Evolutionary conservation across 2,329 filamentous ascomycete species (phyloP).

Genomic region (Tolypocladium inflatum): DNA sequence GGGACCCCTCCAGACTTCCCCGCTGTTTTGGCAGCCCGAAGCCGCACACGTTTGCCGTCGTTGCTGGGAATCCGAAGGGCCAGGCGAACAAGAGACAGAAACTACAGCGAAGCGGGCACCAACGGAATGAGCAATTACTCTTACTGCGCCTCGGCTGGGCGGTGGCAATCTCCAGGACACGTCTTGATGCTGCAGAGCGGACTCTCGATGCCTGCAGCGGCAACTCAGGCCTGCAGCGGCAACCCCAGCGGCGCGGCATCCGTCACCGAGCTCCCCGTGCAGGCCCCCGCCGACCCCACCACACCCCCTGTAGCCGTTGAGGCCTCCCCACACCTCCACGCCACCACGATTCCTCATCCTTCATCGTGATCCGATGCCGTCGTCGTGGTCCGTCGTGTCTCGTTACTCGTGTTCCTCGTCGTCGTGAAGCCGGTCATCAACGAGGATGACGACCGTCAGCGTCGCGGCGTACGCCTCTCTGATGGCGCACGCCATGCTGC

Average conservation of each 20-base stretch:
- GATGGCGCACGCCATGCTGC: slow-evolving; percentile 62
- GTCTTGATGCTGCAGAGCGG: not conserved
- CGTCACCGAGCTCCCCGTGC: not conserved
- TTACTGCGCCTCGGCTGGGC: not conserved
- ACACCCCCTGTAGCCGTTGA: not conserved
- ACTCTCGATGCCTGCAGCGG: no score
- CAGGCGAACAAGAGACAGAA: no score
- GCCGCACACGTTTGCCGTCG: not conserved
- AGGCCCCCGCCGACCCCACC: no score
- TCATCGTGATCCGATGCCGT: not conserved
- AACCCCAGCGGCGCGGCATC: not conserved
- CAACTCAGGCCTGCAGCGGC: not conserved
- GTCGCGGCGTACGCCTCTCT: slow-evolving; percentile 68
- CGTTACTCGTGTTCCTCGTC: slow-evolving; percentile 24
- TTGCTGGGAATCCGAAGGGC: not conserved
- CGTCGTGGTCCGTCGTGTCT: not conserved
- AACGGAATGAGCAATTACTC: not conserved
- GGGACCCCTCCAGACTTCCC: not conserved
- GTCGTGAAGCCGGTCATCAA: slow-evolving; percentile 40
- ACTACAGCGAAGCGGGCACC: not conserved
- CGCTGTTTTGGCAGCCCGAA: not conserved
- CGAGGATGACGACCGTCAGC: slow-evolving; percentile 61
- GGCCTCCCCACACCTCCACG: not conserved
- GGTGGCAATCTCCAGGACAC: not conserved
- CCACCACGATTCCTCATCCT: not conserved